Base-by-base conservation (phyloP, 2,329 filamentous ascomycete species). In the Graphilbum ipis-grandicollis region DNA sequence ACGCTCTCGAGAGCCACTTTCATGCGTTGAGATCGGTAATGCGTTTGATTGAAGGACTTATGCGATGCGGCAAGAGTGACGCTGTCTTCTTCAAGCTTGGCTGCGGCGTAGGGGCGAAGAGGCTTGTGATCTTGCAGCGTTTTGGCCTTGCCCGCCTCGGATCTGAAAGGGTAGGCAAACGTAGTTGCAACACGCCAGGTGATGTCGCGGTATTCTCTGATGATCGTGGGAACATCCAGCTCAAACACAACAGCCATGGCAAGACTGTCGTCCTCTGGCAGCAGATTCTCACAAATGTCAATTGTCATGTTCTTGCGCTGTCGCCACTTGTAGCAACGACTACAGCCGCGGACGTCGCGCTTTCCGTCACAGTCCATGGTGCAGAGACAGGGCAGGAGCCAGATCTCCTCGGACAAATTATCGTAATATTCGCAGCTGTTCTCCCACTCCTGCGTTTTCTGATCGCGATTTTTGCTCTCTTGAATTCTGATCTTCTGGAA, bases 11-110 rank as follows among this genome's bases (percentile, higher is more conserved):
- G 45, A 1, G 48, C 43, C 0, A 59, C 54, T 1, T 62, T 60
- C 29, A 72, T 58, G 0, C 34, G 30, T 22, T 55, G 53, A 1
- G 35, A 46, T 1, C 50, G 50, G 40, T 67, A 72, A 43, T 75
- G 70, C 0, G 66, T 65, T 31, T 46, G 45, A 3, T 48, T 32
- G 14, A 55, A 39, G 0, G 35, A 8, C 21, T 46, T 46, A 6
- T n/a, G 21, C 2, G n/a, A 12, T 0, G 44, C 44, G 0, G 39
- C 41, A 4, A 46, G 19, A 2, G 34, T n/a, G 18, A 36, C 15
- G 23, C 19, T 2, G 19, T 9, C 13, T 26, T 17, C 2, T n/a
- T n/a, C n/a, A n/a, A n/a, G n/a, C n/a, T n/a, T n/a, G n/a, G n/a
- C n/a, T n/a, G n/a, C n/a, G n/a, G n/a, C n/a, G n/a, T n/a, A n/a